These are phyloP conservation scores for Alternaria gansuensis DNA, from an alignment of 2,329 filamentous ascomycete genomes.

Conservation along the genomic window DNA sequence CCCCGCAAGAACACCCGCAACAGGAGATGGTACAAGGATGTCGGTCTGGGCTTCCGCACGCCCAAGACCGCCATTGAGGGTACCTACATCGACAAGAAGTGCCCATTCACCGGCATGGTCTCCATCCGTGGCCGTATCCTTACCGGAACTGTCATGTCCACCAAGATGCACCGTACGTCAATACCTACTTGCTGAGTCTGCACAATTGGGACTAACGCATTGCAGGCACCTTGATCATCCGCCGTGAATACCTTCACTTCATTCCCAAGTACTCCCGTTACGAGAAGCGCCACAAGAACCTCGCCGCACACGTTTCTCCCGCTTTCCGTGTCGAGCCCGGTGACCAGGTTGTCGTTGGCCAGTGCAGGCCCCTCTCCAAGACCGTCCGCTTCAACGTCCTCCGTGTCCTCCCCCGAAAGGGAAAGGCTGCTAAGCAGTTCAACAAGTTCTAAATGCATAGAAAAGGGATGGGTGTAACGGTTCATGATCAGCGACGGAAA, in stretches of 20 bases:
- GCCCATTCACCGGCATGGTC: slow-evolving; percentile 98
- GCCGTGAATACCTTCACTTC: slow-evolving; percentile 99
- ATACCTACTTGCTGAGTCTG: neutral
- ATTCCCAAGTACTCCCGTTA: slow-evolving; percentile 99
- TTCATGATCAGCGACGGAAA: slow-evolving; percentile 41
- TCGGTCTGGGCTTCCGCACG: slow-evolving; percentile 98
- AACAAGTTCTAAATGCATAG: slow-evolving; percentile 84
- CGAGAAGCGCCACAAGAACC: slow-evolving; percentile 99
- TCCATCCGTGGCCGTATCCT: slow-evolving; percentile 99
- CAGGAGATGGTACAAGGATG: slow-evolving; percentile 99
- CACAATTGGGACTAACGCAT: slow-evolving; percentile 27
- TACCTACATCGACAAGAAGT: slow-evolving; percentile 99
- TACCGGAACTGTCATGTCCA: slow-evolving; percentile 97
- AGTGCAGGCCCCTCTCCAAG: slow-evolving; percentile 99
- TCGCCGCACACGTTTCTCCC: slow-evolving; percentile 97
- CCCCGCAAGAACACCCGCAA: slow-evolving; percentile 53
- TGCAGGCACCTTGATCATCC: slow-evolving; percentile 85
- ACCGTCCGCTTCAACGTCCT: slow-evolving; percentile 99
- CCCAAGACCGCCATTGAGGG: slow-evolving; percentile 99
- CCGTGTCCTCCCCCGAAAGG: slow-evolving; percentile 95
- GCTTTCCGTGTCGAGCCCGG: slow-evolving; percentile 99
- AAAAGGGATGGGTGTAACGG: slow-evolving; percentile 40
- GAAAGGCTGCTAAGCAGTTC: slow-evolving; percentile 98
- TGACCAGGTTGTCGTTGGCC: slow-evolving; percentile 98
- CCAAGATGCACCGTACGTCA: slow-evolving; percentile 95